Evolutionary conservation across 768 basidiomycete genomes (phyloP), one percentile per base, ranked within the genome.

Genomic region (Tylopilus felleus): DNA sequence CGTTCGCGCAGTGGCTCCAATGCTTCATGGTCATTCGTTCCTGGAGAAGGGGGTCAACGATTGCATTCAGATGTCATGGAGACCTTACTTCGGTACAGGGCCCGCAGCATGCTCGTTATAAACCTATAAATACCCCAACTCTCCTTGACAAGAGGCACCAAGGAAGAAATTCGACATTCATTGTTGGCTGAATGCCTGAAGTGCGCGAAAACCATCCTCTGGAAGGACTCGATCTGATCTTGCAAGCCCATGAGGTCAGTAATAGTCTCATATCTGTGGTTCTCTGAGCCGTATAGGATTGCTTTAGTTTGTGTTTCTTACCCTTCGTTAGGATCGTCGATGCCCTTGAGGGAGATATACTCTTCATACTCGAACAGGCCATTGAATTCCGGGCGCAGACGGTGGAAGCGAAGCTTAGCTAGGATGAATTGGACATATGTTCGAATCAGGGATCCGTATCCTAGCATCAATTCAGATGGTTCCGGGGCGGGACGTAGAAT

Each of bases 241-340:
- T 99, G 97, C 50, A 99, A 76, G 17, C 84, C 87, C 97, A 98
- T 98, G 31, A 99, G 83, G 71, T 99, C 97, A 25, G 86, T 86
- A 63, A 99, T 99, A 0, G 94, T 98, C 72, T 99, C 97, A 63
- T 97, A 99, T 49, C 96, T 98, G 64, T 16, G 28, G 8, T 41
- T 27, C 40, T 41, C 39, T 60, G 56, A 66, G 55, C 44, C 19
- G 35, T 48, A 45, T 57, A 47, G 10, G 35, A 46, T 22, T 47
- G 17, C n/a, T 19, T 50, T 28, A 28, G 50, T 47, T 47, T 47
- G 41, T 45, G 25, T 51, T 52, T 48, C 86, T 58, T 70, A 97
- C 96, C 97, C 97, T 77, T 99, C 96, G 69, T 98, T 98, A 9
- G 97, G 97, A 76, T 99, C 94, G 67, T 98, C 93, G 57, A 98